These are phyloP conservation scores for Fagus crenata DNA, from an alignment of 306 rosid genomes.

Conservation along the genomic window DNA sequence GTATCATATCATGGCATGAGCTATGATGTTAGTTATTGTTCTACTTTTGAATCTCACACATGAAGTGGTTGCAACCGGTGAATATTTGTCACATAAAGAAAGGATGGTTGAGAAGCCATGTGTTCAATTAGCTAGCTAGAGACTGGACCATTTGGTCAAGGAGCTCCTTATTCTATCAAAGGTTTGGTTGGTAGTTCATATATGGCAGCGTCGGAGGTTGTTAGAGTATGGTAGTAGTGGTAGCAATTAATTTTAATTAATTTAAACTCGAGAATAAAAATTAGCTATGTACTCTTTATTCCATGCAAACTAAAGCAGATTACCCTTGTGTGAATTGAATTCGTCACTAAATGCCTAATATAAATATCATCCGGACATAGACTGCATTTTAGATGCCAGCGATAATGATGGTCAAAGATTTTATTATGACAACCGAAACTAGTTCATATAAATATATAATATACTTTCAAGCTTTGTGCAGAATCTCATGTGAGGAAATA, in stretches of 20 bases:
- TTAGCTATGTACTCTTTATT: not conserved
- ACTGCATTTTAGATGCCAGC: not conserved
- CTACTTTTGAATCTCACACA: too few relatives aligned
- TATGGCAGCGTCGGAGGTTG: not conserved
- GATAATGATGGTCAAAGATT: not conserved
- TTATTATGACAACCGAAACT: not conserved
- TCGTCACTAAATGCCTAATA: not conserved
- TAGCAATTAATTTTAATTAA: not conserved
- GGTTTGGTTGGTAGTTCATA: too few relatives aligned
- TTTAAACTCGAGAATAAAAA: not conserved
- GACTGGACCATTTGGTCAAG: too few relatives aligned
- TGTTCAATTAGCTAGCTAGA: too few relatives aligned
- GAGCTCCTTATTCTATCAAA: too few relatives aligned
- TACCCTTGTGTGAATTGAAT: not conserved
- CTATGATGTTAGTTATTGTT: too few relatives aligned
- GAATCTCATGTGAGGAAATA: not conserved
- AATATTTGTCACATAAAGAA: too few relatives aligned
- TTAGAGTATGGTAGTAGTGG: not conserved
- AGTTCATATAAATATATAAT: not conserved
- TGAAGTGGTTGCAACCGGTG: too few relatives aligned
- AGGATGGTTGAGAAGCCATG: too few relatives aligned
- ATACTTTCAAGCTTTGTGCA: not conserved
- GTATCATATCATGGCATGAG: too few relatives aligned
- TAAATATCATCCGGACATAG: not conserved
- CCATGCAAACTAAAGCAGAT: not conserved